These are phyloP conservation scores for Serendipita sp. DNA, from an alignment of 768 basidiomycete genomes.

Conservation along the genomic window DNA sequence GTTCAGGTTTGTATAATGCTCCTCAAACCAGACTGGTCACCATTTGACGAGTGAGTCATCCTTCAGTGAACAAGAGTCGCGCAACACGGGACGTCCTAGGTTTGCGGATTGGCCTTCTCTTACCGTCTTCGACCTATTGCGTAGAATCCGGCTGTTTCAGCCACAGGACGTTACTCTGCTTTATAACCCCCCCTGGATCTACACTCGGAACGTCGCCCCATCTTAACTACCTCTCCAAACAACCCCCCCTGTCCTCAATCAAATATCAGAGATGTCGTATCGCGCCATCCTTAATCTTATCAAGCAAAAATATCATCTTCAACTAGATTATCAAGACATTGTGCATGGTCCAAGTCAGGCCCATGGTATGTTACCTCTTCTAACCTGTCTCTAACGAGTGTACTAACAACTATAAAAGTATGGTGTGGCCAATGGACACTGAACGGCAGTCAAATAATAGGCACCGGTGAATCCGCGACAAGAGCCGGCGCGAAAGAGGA, in stretches of 20 bases:
- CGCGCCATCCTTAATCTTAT: not conserved
- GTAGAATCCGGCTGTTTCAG: too few relatives aligned
- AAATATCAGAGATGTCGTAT: not conserved
- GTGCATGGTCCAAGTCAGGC: not conserved
- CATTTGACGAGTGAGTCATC: too few relatives aligned
- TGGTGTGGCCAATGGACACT: not conserved
- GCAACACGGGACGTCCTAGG: too few relatives aligned
- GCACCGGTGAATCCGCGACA: not conserved
- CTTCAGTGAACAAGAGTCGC: too few relatives aligned
- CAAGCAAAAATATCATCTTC: not conserved
- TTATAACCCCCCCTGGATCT: too few relatives aligned
- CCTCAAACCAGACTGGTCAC: too few relatives aligned
- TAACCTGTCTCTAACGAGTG: not conserved
- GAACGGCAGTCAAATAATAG: not conserved
- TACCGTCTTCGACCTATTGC: too few relatives aligned
- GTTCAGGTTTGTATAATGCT: too few relatives aligned
- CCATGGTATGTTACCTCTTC: not conserved
- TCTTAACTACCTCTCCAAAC: not conserved
- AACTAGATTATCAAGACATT: not conserved
- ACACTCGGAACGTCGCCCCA: too few relatives aligned
- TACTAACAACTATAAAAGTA: not conserved
- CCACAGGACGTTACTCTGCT: too few relatives aligned
- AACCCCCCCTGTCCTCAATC: not conserved
- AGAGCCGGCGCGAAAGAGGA: conserved; percentile 2
- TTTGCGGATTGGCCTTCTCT: too few relatives aligned